A percentile compares a stretch with the other conserved stretches of the same genome.
phyloP scores from a whole-genome alignment of 331 rosid species.

The Acacia concinna region DNA sequence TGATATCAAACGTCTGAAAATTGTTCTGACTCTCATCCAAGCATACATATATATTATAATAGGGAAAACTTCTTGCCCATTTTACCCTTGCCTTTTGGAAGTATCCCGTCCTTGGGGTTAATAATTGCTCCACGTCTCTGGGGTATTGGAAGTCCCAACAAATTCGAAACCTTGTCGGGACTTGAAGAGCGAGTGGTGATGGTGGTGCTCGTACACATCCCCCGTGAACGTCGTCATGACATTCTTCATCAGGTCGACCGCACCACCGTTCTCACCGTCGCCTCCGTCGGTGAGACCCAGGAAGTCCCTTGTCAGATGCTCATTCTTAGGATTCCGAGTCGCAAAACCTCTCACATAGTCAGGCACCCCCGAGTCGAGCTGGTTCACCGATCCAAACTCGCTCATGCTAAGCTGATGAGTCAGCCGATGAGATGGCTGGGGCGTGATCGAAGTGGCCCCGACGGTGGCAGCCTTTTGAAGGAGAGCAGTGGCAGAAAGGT shows the following conservation, averaged over 20 bases:
- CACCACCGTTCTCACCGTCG: background rate
- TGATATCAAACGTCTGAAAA: background rate
- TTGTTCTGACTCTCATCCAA: background rate
- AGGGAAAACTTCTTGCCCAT: background rate
- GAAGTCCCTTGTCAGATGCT: conserved; percentile 73
- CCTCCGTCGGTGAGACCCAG: conserved; percentile 58
- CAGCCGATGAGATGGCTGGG: conserved; percentile 5
- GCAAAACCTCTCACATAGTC: conserved; percentile 36
- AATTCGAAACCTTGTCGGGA: conserved; percentile 59
- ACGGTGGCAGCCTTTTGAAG: conserved; percentile 83
- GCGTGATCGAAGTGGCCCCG: conserved; percentile 43
- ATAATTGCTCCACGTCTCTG: conserved; percentile 61
- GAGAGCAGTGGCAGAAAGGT: conserved; percentile 77
- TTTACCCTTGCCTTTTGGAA: conserved; percentile 26
- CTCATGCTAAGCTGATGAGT: conserved; percentile 15
- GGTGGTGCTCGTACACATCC: conserved; percentile 28
- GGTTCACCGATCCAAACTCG: conserved; percentile 44
- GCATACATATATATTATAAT: background rate
- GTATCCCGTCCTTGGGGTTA: conserved; percentile 8
- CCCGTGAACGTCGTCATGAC: conserved; percentile 51
- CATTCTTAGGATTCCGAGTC: conserved; percentile 39
- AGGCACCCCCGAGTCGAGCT: conserved; percentile 29
- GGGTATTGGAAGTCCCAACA: conserved; percentile 44
- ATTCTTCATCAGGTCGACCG: conserved; percentile 35
- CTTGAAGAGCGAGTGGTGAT: conserved; percentile 43